Evolutionary conservation across 208 protist species (phyloP).

Genomic region (Trichomonas gallinae): DNA sequence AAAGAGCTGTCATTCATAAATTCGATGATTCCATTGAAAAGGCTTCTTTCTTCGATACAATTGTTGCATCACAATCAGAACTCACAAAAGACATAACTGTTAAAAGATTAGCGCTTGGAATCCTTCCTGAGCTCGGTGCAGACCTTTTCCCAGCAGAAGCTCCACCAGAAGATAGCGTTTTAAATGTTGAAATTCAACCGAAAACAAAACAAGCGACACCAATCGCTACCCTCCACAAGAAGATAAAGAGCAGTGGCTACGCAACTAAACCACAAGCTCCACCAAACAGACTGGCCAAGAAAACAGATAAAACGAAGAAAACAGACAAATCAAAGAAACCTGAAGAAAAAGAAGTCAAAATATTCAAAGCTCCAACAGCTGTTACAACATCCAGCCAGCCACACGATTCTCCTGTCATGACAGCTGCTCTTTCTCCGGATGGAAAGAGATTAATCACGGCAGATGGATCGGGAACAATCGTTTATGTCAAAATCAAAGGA

Average conservation of each 20-base stretch:
- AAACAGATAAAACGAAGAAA: neutral
- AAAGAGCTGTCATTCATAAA: neutral
- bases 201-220: slow-evolving; percentile 1
- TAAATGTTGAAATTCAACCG: neutral
- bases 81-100: neutral
- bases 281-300: neutral
- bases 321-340: neutral
- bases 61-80: neutral
- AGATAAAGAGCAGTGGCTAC: neutral
- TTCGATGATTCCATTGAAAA: neutral
- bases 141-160: neutral
- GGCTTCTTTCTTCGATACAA: neutral
- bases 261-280: neutral
- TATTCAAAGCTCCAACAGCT: neutral
- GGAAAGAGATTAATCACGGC: neutral
- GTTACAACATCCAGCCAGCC: neutral
- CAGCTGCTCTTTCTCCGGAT: neutral
- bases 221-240: slow-evolving; percentile 1
- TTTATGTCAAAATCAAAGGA: neutral
- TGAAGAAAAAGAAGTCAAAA: neutral
- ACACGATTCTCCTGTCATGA: neutral
- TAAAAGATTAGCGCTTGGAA: neutral
- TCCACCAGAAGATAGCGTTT: neutral
- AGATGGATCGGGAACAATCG: neutral
- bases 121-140: neutral